Evolutionary conservation across 225 moss, liverwort and hornwort genomes (phyloP).

Genomic region (Asterella californica): DNA sequence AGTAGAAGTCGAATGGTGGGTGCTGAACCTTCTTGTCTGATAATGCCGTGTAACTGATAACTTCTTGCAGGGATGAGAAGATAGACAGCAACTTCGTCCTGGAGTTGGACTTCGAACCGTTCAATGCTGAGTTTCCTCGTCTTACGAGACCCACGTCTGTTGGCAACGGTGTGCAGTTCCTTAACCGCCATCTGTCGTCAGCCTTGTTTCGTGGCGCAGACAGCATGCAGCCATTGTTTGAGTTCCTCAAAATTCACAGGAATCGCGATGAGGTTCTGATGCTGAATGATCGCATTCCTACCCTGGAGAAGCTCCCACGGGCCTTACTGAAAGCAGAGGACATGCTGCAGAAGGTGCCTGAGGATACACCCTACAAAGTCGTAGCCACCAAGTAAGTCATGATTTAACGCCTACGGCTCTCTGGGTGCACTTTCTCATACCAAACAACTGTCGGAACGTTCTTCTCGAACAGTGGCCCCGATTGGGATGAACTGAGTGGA

Average conservation of each 20-base stretch:
- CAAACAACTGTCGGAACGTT: background rate
- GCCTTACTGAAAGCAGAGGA: conserved; percentile 73
- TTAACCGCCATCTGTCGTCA: conserved; percentile 87
- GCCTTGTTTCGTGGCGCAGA: conserved; percentile 60
- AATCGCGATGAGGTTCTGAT: conserved; percentile 77
- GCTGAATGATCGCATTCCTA: conserved; percentile 76
- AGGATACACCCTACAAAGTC: conserved; percentile 47
- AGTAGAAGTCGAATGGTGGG: background rate
- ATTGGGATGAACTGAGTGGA: background rate
- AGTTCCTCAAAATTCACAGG: conserved; percentile 77
- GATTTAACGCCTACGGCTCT: background rate
- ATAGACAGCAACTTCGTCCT: conserved; percentile 66
- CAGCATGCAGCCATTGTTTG: conserved; percentile 68
- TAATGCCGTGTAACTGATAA: background rate
- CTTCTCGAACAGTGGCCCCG: background rate
- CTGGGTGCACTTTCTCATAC: background rate
- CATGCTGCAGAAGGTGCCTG: conserved; percentile 44
- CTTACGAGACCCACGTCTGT: conserved; percentile 77
- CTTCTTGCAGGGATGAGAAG: conserved; percentile 34
- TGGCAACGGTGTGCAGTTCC: conserved; percentile 86
- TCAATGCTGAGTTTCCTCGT: conserved; percentile 78
- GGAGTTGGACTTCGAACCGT: conserved; percentile 89
- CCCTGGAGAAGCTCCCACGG: conserved; percentile 53
- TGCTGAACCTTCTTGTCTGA: background rate
- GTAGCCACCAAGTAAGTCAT: conserved; percentile 56